These are phyloP conservation scores for Tricholoma hemisulphureum DNA, from an alignment of 768 basidiomycete species.

Conservation along the genomic window DNA sequence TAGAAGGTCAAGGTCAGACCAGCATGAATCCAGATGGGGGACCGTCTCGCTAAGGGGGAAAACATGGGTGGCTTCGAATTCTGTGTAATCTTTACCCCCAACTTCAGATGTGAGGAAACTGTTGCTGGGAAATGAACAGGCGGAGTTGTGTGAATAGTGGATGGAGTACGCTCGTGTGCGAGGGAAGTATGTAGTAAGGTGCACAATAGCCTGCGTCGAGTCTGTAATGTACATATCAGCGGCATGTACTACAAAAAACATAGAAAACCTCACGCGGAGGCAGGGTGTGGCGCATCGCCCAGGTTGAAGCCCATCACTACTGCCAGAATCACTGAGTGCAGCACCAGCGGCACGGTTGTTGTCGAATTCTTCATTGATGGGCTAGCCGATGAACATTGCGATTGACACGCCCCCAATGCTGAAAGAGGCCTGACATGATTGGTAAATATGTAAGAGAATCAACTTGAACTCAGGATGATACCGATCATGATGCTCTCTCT, in stretches of 20 bases:
- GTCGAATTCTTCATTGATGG: slow-evolving; percentile 2
- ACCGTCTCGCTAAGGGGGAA: slow-evolving; percentile 15
- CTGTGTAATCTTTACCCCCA: slow-evolving; percentile 13
- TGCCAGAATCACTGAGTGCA: slow-evolving; percentile 11
- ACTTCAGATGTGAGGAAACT: slow-evolving; percentile 1
- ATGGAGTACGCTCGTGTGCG: slow-evolving; percentile 14
- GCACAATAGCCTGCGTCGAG: slow-evolving; percentile 8
- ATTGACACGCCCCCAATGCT: slow-evolving; percentile 17
- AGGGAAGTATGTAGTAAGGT: slow-evolving; percentile 14
- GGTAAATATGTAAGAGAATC: no score
- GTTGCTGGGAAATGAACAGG: slow-evolving; percentile 7
- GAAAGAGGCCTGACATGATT: no score
- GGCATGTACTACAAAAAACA: not conserved
- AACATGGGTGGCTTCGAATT: slow-evolving; percentile 17
- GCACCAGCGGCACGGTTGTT: not conserved
- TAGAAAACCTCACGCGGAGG: slow-evolving; percentile 9
- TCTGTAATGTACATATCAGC: slow-evolving; percentile 7
- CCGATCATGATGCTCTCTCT: no score
- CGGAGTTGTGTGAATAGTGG: slow-evolving; percentile 14
- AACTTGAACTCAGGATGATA: no score
- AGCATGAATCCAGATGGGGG: not conserved
- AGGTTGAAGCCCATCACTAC: slow-evolving; percentile 12
- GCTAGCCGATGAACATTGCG: slow-evolving; percentile 16
- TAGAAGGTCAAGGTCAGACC: slow-evolving; percentile 1
- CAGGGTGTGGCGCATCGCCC: slow-evolving; percentile 14